phyloP scores from a whole-genome alignment of 495 filamentous ascomycete genomes.

The Daldinia loculata region DNA sequence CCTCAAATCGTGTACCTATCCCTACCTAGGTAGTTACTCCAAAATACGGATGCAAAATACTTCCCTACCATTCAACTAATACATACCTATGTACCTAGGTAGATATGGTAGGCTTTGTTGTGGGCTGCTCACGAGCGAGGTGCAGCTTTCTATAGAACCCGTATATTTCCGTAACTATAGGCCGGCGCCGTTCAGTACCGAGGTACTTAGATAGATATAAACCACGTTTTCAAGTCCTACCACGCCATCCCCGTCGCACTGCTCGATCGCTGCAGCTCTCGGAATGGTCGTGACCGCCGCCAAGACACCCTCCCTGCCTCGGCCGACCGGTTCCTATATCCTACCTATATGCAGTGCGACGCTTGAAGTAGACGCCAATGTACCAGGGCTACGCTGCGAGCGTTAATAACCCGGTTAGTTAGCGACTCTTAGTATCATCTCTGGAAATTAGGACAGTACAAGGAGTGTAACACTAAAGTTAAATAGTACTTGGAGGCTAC shows the following conservation, averaged over 20 bases:
- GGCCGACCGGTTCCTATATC: conserved; percentile 29
- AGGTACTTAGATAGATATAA: background rate
- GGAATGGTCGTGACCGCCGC: conserved; percentile 35
- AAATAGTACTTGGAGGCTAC: background rate
- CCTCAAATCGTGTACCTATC: background rate
- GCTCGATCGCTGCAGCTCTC: conserved; percentile 28
- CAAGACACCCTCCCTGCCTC: conserved; percentile 19
- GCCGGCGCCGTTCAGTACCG: conserved; percentile 5
- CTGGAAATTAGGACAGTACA: background rate
- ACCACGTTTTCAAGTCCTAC: conserved; percentile 20
- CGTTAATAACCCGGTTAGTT: conserved; percentile 27
- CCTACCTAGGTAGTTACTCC: background rate
- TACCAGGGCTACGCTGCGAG: conserved; percentile 16
- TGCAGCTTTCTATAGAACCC: conserved; percentile 24
- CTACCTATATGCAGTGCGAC: conserved; percentile 31
- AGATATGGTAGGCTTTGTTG: background rate
- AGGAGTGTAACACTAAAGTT: conserved; percentile 15
- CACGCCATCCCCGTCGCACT: conserved; percentile 36
- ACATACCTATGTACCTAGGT: background rate
- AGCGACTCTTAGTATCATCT: conserved; percentile 4
- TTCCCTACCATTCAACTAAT: background rate
- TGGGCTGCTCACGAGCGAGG: conserved; percentile 12
- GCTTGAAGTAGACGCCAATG: conserved; percentile 10
- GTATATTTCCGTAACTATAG: conserved; percentile 35
- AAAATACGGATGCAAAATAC: conserved; percentile 1